A percentile compares a stretch with the other conserved stretches of the same genome.
These are phyloP conservation scores for Hemileccinum hortonii DNA, from an alignment of 1,284 basidiomycete species.

Conservation along the genomic window DNA sequence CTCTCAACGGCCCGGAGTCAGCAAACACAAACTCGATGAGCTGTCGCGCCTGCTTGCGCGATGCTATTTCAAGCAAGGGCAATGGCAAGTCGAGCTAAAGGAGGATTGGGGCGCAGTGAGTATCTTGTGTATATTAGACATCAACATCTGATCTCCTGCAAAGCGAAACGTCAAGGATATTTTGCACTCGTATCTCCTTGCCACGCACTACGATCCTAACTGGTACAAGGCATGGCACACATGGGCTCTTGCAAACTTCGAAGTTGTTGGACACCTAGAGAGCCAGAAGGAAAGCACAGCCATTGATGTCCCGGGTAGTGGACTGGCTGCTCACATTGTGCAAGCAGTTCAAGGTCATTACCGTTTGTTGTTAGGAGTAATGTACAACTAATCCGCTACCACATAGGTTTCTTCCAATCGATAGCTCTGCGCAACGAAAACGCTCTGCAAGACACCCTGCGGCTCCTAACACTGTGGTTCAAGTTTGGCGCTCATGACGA, in stretches of 20 bases:
- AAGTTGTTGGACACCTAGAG: constrained; percentile 87
- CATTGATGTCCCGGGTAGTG: constrained; percentile 67
- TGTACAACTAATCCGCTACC: constrained; percentile 4
- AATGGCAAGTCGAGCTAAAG: constrained; percentile 88
- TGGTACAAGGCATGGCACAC: constrained; percentile 99
- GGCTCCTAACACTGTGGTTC: constrained; percentile 97
- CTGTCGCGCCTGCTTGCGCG: constrained; percentile 89
- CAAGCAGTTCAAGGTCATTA: constrained; percentile 86
- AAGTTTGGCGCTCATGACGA: constrained; percentile 93
- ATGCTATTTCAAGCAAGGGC: constrained; percentile 95
- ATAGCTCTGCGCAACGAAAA: constrained; percentile 90
- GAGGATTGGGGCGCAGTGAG: constrained; percentile 78
- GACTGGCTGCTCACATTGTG: constrained; percentile 85
- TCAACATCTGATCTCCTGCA: constrained; percentile 9
- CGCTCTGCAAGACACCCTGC: constrained; percentile 92
- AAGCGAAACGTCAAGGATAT: constrained; percentile 82
- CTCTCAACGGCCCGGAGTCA: constrained; percentile 47
- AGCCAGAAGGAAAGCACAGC: constrained; percentile 58
- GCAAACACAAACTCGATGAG: constrained; percentile 69
- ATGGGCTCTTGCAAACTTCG: constrained; percentile 97
- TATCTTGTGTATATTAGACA: constrained; percentile 14
- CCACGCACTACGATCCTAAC: constrained; percentile 88
- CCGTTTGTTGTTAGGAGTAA: not conserved
- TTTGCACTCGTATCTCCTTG: constrained; percentile 80
- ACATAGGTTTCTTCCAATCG: constrained; percentile 89